phyloP scores from a whole-genome alignment of 2,329 filamentous ascomycete genomes.

The Exophiala sp. region DNA sequence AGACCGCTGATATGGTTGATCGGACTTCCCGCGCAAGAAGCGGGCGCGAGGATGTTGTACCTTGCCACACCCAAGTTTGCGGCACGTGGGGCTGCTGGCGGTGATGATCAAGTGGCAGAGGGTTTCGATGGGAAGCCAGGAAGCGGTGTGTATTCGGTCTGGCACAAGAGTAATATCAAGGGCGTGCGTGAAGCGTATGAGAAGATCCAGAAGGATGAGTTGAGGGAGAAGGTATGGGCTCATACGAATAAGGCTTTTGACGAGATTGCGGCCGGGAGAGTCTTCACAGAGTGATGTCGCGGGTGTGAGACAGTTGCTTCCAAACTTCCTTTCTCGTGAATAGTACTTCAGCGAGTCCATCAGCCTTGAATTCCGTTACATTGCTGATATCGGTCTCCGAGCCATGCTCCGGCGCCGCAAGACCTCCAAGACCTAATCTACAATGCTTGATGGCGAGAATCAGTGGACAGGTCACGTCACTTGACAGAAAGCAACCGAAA shows the following conservation, averaged over 20 bases:
- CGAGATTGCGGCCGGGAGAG: constrained; percentile 24
- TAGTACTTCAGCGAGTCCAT: too few species aligned
- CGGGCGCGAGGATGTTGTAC: constrained; percentile 26
- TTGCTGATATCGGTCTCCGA: too few species aligned
- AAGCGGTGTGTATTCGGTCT: constrained; percentile 30
- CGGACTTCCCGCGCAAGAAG: constrained; percentile 23
- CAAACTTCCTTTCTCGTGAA: too few species aligned
- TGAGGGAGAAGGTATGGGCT: constrained; percentile 24
- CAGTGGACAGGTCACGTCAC: too few species aligned
- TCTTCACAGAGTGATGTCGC: constrained; percentile 19
- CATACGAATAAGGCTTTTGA: constrained; percentile 29
- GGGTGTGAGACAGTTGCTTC: too few species aligned
- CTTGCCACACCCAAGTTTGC: constrained; percentile 21
- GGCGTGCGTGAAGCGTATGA: constrained; percentile 19
- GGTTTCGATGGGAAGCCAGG: constrained; percentile 26
- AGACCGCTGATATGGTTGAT: background rate
- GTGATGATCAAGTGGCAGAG: constrained; percentile 10
- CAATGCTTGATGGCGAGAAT: too few species aligned
- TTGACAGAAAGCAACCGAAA: too few species aligned
- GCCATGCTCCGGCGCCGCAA: too few species aligned
- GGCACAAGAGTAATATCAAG: constrained; percentile 20
- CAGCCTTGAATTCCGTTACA: too few species aligned
- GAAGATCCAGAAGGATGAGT: constrained; percentile 23
- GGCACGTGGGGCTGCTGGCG: background rate
- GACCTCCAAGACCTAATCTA: too few species aligned